These are phyloP conservation scores for Pharus latifolius DNA, from an alignment of 176 grass and related monocot species.

Conservation along the genomic window DNA sequence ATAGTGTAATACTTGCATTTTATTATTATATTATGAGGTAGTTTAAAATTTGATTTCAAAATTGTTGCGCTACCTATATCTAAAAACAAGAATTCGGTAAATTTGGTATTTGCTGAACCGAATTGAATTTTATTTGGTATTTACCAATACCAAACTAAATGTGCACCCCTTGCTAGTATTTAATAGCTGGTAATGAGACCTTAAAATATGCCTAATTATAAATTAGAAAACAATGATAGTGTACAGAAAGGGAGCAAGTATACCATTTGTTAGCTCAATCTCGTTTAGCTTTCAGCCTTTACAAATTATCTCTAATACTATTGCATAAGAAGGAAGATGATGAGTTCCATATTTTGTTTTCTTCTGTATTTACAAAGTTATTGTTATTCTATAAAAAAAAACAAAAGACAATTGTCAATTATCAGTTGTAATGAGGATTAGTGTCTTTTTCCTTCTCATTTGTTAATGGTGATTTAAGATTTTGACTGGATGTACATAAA, in stretches of 20 bases:
- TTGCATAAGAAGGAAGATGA: background rate
- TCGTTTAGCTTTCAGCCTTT: background rate
- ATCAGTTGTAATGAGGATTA: background rate
- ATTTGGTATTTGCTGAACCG: no score
- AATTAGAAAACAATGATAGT: background rate
- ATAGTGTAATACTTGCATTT: no score
- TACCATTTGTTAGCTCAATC: background rate
- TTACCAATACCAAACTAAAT: no score
- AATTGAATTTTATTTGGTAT: no score
- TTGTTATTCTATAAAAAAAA: background rate
- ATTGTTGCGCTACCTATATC: no score
- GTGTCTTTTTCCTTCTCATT: background rate
- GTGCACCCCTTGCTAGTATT: no score
- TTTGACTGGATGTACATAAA: background rate
- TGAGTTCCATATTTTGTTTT: no score
- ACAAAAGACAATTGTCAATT: background rate
- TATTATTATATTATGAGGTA: no score
- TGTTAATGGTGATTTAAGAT: background rate
- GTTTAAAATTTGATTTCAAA: no score
- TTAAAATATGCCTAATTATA: background rate
- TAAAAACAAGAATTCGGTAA: no score
- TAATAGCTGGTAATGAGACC: no score
- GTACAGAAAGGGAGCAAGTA: background rate
- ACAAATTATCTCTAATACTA: background rate
- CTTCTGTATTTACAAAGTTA: no score